Conservation (phyloP, 116 monocot genomes). For the Papilionanthe hybrid region DNA sequence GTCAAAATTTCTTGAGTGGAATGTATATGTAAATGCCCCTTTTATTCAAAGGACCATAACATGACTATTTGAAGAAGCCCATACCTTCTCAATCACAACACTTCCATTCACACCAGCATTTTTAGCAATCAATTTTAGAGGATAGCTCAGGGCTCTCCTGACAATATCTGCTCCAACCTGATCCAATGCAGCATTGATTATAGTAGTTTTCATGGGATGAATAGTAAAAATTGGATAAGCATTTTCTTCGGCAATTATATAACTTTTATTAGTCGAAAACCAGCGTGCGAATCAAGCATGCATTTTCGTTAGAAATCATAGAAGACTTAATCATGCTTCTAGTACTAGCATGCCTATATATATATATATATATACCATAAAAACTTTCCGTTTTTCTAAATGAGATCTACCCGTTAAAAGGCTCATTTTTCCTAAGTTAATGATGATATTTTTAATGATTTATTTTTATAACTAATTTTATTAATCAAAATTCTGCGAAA, state of each 20-base stretch:
- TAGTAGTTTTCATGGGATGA: not conserved
- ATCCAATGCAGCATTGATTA: not conserved
- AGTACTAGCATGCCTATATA: no score
- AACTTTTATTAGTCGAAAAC: not conserved
- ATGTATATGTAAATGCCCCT: no score
- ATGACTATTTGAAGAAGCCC: not conserved
- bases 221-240: not conserved
- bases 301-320: no score
- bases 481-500: no score
- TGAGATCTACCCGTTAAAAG: no score
- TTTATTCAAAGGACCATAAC: not conserved
- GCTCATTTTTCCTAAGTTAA: no score
- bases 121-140: slow-evolving; percentile 82
- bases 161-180: slow-evolving; percentile 89
- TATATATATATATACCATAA: no score
- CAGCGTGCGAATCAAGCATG: no score
- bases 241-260: not conserved
- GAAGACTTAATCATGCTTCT: no score
- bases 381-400: no score
- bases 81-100: slow-evolving; percentile 80
- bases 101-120: slow-evolving; percentile 95
- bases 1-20: not conserved
- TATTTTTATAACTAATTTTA: no score
- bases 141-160: slow-evolving; percentile 76
- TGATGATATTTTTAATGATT: no score